Evolutionary conservation across 768 basidiomycete species (phyloP).

Genomic region (Tylopilus subfusipes): DNA sequence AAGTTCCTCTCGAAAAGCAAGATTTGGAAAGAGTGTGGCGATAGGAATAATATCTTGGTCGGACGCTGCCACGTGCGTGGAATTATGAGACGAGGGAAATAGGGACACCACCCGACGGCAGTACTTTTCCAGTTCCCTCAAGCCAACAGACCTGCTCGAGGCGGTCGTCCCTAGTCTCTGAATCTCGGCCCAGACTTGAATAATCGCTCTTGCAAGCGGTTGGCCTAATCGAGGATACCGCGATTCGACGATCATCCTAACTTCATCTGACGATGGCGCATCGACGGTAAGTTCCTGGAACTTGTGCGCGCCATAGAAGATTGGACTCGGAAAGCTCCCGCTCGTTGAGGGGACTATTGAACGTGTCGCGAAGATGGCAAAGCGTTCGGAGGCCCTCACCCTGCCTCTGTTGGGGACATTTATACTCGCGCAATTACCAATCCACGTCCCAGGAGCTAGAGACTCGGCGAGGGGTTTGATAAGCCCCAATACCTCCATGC

Average conservation of each 20-base stretch:
- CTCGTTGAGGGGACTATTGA: slow-evolving; percentile 51
- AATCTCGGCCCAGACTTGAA: slow-evolving; percentile 68
- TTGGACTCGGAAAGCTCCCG: slow-evolving; percentile 50
- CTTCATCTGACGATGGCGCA: slow-evolving; percentile 62
- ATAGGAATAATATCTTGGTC: slow-evolving; percentile 33
- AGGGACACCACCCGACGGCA: slow-evolving; percentile 67
- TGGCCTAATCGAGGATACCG: slow-evolving; percentile 64
- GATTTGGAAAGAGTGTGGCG: slow-evolving; percentile 59
- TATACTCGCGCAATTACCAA: slow-evolving; percentile 67
- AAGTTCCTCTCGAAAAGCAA: slow-evolving; percentile 79
- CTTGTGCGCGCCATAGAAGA: slow-evolving; percentile 84
- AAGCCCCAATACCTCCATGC: slow-evolving; percentile 83
- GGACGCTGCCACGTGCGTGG: slow-evolving; percentile 38
- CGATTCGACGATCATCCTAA: slow-evolving; percentile 63
- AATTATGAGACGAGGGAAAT: slow-evolving; percentile 46
- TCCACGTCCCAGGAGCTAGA: slow-evolving; percentile 61
- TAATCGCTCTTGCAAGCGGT: slow-evolving; percentile 45
- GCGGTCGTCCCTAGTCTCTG: slow-evolving; percentile 47
- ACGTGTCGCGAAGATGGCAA: slow-evolving; percentile 87
- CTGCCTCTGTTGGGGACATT: slow-evolving; percentile 71
- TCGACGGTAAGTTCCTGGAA: slow-evolving; percentile 67
- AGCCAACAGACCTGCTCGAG: slow-evolving; percentile 59
- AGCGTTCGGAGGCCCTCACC: slow-evolving; percentile 73
- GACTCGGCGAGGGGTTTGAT: slow-evolving; percentile 84
- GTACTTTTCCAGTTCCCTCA: slow-evolving; percentile 82